phyloP scores from a whole-genome alignment of 495 filamentous ascomycete genomes.

The Talaromyces trachyspermus region DNA sequence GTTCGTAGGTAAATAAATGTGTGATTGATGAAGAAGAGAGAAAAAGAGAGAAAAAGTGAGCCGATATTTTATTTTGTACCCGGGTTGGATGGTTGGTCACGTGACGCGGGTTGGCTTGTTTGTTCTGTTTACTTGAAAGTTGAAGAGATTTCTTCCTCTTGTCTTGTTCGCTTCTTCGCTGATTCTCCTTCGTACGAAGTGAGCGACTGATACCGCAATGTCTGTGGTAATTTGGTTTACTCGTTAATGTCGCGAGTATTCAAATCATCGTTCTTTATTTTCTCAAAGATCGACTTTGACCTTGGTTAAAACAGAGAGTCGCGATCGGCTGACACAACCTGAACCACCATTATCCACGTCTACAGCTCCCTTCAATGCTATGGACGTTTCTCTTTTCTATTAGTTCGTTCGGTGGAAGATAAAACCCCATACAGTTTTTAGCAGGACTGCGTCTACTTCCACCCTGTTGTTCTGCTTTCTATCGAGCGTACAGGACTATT shows the following conservation, averaged over 20 bases:
- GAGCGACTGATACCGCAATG: too few relatives aligned
- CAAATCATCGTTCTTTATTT: too few relatives aligned
- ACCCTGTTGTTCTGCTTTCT: slow-evolving; percentile 38
- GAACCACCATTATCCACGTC: slow-evolving; percentile 23
- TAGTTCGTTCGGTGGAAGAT: slow-evolving; percentile 49
- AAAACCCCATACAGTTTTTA: slow-evolving; percentile 49
- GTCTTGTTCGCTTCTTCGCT: not conserved
- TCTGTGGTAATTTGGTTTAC: too few relatives aligned
- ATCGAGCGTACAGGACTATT: slow-evolving; percentile 44
- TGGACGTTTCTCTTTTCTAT: slow-evolving; percentile 36
- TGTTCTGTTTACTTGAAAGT: too few relatives aligned
- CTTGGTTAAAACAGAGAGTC: not conserved
- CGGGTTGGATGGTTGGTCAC: not conserved
- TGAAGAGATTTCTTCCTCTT: not conserved
- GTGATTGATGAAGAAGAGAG: slow-evolving; percentile 28
- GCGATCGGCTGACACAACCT: not conserved
- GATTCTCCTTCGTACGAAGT: not conserved
- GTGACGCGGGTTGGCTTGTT: not conserved
- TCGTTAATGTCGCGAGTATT: slow-evolving; percentile 2
- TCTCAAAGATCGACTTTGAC: too few relatives aligned
- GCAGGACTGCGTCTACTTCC: slow-evolving; percentile 49
- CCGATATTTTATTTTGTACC: not conserved
- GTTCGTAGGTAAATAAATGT: slow-evolving; percentile 37
- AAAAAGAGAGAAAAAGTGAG: not conserved
- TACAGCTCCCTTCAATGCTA: slow-evolving; percentile 33